These are phyloP conservation scores for Paraphoma chrysanthemicola DNA, from an alignment of 2,329 filamentous ascomycete genomes.

Conservation along the genomic window DNA sequence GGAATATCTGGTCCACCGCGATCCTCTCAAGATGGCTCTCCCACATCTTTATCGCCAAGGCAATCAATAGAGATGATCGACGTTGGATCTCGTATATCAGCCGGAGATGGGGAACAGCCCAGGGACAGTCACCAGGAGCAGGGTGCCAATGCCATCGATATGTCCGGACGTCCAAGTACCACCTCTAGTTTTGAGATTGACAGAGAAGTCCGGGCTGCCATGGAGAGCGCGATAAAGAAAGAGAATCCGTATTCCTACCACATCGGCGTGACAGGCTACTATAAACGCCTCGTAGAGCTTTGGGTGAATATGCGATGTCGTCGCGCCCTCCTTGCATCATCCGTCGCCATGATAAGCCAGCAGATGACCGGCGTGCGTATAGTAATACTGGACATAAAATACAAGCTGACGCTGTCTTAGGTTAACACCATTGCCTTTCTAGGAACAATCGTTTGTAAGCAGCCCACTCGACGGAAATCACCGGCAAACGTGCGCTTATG, in stretches of 20 bases:
- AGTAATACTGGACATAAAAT: background rate
- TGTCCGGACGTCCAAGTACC: slow-evolving; percentile 10
- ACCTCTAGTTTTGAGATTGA: slow-evolving; percentile 16
- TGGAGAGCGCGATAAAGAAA: slow-evolving; percentile 2
- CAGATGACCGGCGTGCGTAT: slow-evolving; percentile 11
- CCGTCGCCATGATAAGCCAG: slow-evolving; percentile 27
- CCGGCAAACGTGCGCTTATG: background rate
- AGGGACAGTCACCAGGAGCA: slow-evolving; percentile 6
- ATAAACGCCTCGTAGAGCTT: slow-evolving; percentile 20
- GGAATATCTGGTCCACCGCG: background rate
- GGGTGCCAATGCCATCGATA: slow-evolving; percentile 4
- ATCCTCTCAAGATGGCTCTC: background rate
- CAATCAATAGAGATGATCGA: background rate
- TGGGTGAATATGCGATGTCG: slow-evolving; percentile 26
- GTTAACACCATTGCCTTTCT: slow-evolving; percentile 22
- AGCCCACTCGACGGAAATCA: background rate
- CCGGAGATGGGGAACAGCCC: background rate
- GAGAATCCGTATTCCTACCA: slow-evolving; percentile 26
- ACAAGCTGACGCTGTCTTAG: background rate
- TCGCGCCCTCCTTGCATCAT: slow-evolving; percentile 21
- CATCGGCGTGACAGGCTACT: slow-evolving; percentile 31
- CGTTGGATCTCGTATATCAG: background rate
- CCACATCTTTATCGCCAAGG: background rate
- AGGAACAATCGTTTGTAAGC: slow-evolving; percentile 18
- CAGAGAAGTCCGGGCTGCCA: background rate